A percentile compares a stretch with the other conserved stretches of the same genome.
phyloP scores from a whole-genome alignment of 352 stramenopile species.

The Paralagenidium karlingii region DNA sequence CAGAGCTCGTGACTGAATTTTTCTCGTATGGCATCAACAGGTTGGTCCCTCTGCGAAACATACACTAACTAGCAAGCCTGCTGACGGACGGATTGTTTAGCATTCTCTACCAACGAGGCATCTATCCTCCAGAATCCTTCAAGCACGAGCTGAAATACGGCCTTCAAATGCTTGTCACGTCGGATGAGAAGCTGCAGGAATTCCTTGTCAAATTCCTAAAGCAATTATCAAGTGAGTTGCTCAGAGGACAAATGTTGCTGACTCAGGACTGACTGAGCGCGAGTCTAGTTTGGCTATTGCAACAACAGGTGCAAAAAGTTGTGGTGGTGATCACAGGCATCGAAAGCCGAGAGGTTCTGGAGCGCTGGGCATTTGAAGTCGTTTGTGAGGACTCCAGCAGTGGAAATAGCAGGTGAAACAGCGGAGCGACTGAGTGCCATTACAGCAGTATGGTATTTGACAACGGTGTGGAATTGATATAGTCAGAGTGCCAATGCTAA shows the following conservation, averaged over 20 bases:
- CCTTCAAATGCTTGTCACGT: conserved; percentile 96
- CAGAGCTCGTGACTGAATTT: conserved; percentile 98
- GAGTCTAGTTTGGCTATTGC: conserved; percentile 85
- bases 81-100: conserved; percentile 15
- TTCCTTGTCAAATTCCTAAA: conserved; percentile 93
- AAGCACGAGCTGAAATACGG: conserved; percentile 96
- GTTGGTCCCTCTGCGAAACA: conserved; percentile 12
- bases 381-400: no score
- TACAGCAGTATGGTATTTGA: background rate
- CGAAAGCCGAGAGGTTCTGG: conserved; percentile 93
- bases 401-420: no score
- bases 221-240: conserved; percentile 69
- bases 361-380: conserved; percentile 98
- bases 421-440: no score
- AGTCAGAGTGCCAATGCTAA: conserved; percentile 39
- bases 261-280: background rate
- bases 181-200: conserved; percentile 91
- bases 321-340: conserved; percentile 97
- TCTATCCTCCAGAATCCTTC: conserved; percentile 98
- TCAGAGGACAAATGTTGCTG: background rate
- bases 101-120: conserved; percentile 92
- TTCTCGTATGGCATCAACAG: conserved; percentile 99
- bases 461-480: background rate
- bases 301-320: conserved; percentile 93
- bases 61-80: background rate